A percentile compares a stretch with the other conserved stretches of the same genome.
Conservation (phyloP, 768 basidiomycete species). For the Suillus americanus region DNA sequence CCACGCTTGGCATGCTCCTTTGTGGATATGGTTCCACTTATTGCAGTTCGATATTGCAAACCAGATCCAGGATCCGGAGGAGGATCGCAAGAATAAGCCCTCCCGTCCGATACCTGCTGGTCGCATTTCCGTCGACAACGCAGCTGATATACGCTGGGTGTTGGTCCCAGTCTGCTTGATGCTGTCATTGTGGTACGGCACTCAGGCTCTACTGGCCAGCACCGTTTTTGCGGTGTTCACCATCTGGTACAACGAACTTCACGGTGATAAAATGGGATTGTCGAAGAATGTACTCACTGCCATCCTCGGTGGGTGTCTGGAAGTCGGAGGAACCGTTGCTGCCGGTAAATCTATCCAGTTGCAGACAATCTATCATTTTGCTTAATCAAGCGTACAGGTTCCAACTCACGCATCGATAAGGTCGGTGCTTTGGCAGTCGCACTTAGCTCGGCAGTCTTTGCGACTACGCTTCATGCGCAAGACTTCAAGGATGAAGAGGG, state of each 20-base stretch:
- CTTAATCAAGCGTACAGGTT: conserved; percentile 20
- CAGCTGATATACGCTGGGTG: conserved; percentile 33
- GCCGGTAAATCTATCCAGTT: conserved; percentile 27
- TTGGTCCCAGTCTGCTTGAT: conserved; percentile 31
- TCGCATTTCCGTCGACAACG: conserved; percentile 33
- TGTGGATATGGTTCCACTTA: conserved; percentile 46
- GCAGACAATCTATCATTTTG: not conserved
- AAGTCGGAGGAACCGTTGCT: conserved; percentile 38
- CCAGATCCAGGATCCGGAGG: conserved; percentile 36
- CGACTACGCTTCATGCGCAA: conserved; percentile 49
- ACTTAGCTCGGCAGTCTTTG: conserved; percentile 38
- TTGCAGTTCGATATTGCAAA: conserved; percentile 40
- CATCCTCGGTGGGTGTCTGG: conserved; percentile 35
- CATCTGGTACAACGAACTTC: conserved; percentile 39
- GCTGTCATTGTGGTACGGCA: conserved; percentile 32
- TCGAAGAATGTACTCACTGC: conserved; percentile 40
- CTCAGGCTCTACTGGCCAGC: conserved; percentile 34
- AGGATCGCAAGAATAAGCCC: conserved; percentile 42
- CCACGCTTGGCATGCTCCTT: conserved; percentile 18
- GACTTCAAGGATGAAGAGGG: conserved; percentile 48
- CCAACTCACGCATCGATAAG: conserved; percentile 18
- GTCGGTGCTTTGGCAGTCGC: conserved; percentile 32
- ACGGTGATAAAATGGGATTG: conserved; percentile 37
- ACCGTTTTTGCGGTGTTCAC: conserved; percentile 26
- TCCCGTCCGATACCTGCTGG: conserved; percentile 43